Percentiles rank a stretch among this genome's conserved stretches.
Evolutionary conservation across 192 early-diverging fungal species (phyloP).

Genomic region (Gigaspora rosea): DNA sequence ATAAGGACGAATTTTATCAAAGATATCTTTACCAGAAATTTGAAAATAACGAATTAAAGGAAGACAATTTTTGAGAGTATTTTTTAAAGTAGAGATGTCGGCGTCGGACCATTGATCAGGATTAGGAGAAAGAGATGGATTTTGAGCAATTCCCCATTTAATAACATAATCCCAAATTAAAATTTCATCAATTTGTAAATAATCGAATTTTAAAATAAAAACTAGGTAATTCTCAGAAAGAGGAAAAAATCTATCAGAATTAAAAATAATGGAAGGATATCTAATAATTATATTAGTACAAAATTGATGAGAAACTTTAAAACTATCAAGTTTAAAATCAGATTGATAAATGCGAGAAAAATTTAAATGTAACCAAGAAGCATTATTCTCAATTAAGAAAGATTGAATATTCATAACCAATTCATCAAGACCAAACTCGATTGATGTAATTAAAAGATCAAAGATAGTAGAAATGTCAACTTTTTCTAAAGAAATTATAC

Average conservation of each 20-base stretch:
- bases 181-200: not conserved
- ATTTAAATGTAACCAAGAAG: not conserved
- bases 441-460: not conserved
- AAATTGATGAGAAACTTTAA: not conserved
- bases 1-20: constrained; percentile 11
- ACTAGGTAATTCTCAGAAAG: not conserved
- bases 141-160: constrained; percentile 12
- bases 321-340: not conserved
- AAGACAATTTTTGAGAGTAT: not conserved
- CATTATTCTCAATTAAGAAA: not conserved
- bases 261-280: not conserved
- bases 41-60: constrained; percentile 1
- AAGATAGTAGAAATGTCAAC: not conserved
- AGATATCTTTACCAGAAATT: not conserved
- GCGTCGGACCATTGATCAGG: not conserved
- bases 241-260: not conserved
- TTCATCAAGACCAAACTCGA: not conserved
- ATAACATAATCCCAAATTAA: not conserved
- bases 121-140: not conserved
- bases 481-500: not conserved
- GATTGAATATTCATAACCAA: not conserved
- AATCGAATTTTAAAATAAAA: not conserved
- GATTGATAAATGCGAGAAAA: not conserved
- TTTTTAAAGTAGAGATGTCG: not conserved
- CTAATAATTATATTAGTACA: not conserved